phyloP scores from a whole-genome alignment of 108 stramenopile genomes.

The Cyclotella kingstonii region DNA sequence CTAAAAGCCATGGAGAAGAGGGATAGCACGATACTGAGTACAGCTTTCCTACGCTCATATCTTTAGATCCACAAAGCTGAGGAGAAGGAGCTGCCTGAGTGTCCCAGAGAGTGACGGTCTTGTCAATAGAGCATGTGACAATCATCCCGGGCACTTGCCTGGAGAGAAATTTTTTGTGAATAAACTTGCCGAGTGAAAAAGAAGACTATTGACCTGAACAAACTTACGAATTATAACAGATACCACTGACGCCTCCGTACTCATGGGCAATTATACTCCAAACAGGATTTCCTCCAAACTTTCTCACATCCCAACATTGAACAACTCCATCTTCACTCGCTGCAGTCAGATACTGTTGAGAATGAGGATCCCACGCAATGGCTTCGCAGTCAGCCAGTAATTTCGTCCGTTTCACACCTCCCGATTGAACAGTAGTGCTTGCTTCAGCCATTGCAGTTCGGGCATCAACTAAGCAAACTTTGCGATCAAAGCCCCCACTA shows the following conservation, averaged over 20 bases:
- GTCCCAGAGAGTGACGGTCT: conserved; percentile 95
- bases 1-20: conserved; percentile 82
- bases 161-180: too few relatives aligned
- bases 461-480: conserved; percentile 84
- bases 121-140: conserved; percentile 86
- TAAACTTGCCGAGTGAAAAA: neutral
- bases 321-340: conserved; percentile 91
- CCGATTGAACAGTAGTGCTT: conserved; percentile 5
- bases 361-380: conserved; percentile 90
- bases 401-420: conserved; percentile 63
- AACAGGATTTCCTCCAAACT: conserved; percentile 76
- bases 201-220: neutral
- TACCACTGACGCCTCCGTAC: conserved; percentile 82
- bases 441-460: conserved; percentile 40
- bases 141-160: conserved; percentile 87
- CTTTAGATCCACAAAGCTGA: conserved; percentile 68
- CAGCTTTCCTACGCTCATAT: conserved; percentile 87
- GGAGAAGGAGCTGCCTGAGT: conserved; percentile 56
- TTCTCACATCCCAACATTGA: conserved; percentile 91
- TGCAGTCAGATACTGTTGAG: conserved; percentile 72
- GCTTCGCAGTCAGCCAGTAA: conserved; percentile 78
- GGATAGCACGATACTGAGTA: conserved; percentile 85
- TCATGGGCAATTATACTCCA: conserved; percentile 88
- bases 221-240: conserved; percentile 78
- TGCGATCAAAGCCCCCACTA: conserved; percentile 89